Evolutionary conservation across 1,139 yeast species (phyloP).

Genomic region (Pichia sp.): DNA sequence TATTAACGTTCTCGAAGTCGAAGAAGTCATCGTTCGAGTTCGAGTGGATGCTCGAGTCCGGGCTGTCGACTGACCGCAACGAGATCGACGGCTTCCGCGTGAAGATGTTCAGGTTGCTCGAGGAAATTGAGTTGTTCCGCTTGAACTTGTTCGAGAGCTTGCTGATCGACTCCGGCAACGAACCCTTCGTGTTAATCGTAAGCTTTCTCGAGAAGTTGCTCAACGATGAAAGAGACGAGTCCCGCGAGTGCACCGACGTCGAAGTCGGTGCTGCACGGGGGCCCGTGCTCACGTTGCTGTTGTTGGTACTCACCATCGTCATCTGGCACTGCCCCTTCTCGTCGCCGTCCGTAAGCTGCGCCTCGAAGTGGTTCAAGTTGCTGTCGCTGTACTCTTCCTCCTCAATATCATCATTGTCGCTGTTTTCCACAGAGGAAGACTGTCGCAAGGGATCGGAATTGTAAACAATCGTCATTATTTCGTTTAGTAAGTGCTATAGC

Average conservation of each 20-base stretch:
- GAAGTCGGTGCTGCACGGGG: background rate
- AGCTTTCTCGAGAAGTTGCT: conserved; percentile 7
- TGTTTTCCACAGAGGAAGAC: background rate
- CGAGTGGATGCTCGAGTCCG: background rate
- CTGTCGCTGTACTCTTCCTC: background rate
- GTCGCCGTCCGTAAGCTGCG: background rate
- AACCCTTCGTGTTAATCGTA: background rate
- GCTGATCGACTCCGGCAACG: conserved; percentile 6
- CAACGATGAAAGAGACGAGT: conserved; percentile 8
- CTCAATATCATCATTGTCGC: background rate
- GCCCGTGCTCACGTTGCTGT: background rate
- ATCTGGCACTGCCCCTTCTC: background rate
- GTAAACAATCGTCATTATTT: background rate
- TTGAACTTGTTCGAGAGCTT: conserved; percentile 9
- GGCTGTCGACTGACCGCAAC: background rate
- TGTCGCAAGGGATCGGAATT: background rate
- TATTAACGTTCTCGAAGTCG: background rate
- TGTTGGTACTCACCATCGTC: background rate
- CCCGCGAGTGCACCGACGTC: conserved; percentile 4
- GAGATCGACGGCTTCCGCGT: conserved; percentile 9
- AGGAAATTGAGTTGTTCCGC: conserved; percentile 6
- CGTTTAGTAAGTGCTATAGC: too few relatives aligned
- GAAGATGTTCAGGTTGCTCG: conserved; percentile 1
- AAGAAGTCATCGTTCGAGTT: background rate
- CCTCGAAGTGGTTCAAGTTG: background rate